Evolutionary conservation across 768 basidiomycete species (phyloP), one percentile per base, ranked within the genome.

Genomic region (Hygrocybe coccinea): DNA sequence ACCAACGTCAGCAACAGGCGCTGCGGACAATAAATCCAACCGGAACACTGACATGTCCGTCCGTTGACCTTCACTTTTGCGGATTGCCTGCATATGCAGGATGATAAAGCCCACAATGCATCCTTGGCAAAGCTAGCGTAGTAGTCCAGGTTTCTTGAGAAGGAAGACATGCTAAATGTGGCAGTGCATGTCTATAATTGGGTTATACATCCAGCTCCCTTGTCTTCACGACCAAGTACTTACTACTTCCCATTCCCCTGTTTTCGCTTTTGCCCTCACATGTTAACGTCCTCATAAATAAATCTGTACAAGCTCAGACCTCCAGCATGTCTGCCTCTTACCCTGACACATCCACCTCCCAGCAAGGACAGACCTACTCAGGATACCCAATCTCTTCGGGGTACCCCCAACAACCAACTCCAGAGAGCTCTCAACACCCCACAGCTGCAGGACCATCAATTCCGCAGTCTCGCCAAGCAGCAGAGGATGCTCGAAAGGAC

Each of bases 1-100:
- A 5, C 39, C 3, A 41, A 14, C 19, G 14, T 14, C 11, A 22
- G 44, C 44, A 12, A 46, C 21, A 22, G 21, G n/a, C 29, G 29
- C 8, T 29, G 29, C 4, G 5, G 21, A 46, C 17, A n/a, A 11
- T 46, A n/a, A n/a, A 37, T 19, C n/a, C 6, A 21, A 25, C 12
- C 36, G 11, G 49, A 29, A 29, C 29, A 79, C 86, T 78, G 62
- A 91, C 89, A 98, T 38, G 91, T 90, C 61, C 95, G 82, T 36
- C 95, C 95, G 62, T 95, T 97, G 58, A 99, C 94, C 75, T 98
- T 97, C 57, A 97, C 79, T 56, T 85, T 91, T 14, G 92, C 87
- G 43, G 90, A 81, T 66, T 84, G 87, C 66, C 84, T 82, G 73
- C 86, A 91, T 37, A 90, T 68, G 69, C 90, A 91, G 10, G 87